phyloP scores from a whole-genome alignment of 2,329 filamentous ascomycete genomes.

The Microcyclospora pomicola region DNA sequence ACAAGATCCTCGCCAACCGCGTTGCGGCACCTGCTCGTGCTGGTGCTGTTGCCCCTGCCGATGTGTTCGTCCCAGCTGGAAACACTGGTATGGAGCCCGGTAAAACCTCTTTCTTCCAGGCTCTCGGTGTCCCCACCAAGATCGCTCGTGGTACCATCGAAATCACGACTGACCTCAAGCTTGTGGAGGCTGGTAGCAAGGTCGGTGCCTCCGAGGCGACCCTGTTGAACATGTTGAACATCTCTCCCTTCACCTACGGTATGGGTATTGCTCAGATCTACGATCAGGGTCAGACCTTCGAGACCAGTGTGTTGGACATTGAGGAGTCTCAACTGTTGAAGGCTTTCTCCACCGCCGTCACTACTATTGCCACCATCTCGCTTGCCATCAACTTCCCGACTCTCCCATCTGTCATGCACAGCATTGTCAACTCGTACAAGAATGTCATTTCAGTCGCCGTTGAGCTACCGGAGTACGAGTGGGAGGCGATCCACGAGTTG shows the following conservation, averaged over 20 bases:
- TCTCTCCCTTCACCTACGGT: conserved; percentile 99
- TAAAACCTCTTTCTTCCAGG: conserved; percentile 99
- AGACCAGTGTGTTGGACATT: conserved; percentile 75
- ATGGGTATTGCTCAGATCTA: conserved; percentile 95
- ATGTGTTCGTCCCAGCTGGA: conserved; percentile 91
- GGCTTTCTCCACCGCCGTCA: conserved; percentile 66
- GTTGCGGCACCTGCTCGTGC: conserved; percentile 96
- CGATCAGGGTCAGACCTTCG: conserved; percentile 91
- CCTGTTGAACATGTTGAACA: conserved; percentile 99
- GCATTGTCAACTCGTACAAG: conserved; percentile 96
- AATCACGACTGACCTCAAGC: conserved; percentile 96
- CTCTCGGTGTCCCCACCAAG: conserved; percentile 99
- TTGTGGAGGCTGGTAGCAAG: conserved; percentile 83
- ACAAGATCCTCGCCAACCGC: conserved; percentile 93
- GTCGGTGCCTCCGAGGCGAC: conserved; percentile 98
- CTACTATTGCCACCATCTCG: conserved; percentile 78
- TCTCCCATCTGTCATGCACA: conserved; percentile 89
- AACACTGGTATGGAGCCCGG: conserved; percentile 99
- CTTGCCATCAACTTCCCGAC: conserved; percentile 90
- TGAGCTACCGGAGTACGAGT: conserved; percentile 69
- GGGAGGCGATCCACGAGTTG: conserved; percentile 91
- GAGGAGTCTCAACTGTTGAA: conserved; percentile 86
- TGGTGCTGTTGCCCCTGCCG: conserved; percentile 82
- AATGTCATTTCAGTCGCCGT: conserved; percentile 81
- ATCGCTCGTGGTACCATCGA: conserved; percentile 99